Conservation (phyloP, 2,329 filamentous ascomycete species). For the Tolypocladium sp. region DNA sequence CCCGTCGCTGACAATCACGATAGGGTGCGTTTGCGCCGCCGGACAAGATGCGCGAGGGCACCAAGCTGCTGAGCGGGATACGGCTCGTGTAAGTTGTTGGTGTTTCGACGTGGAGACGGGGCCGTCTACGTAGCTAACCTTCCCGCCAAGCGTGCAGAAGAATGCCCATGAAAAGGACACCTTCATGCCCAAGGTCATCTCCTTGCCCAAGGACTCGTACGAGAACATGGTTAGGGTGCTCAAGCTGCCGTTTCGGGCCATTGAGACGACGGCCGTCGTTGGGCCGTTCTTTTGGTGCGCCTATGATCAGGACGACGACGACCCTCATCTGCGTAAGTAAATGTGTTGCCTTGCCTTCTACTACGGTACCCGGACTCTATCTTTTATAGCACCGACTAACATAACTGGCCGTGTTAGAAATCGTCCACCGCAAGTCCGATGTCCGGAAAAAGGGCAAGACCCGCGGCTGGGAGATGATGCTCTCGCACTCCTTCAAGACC, state of each 20-base stretch:
- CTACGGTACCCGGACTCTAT: neutral
- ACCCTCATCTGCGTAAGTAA: conserved; percentile 46
- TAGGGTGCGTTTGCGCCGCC: conserved; percentile 46
- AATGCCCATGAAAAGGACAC: conserved; percentile 48
- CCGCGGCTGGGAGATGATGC: conserved; percentile 55
- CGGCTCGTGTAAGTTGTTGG: conserved; percentile 40
- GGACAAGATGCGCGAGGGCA: conserved; percentile 28
- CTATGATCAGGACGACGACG: conserved; percentile 45
- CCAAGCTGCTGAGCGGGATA: conserved; percentile 39
- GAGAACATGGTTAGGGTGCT: conserved; percentile 45
- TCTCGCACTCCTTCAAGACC: conserved; percentile 46
- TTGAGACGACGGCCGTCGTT: conserved; percentile 50
- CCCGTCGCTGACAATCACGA: neutral
- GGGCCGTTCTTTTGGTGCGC: conserved; percentile 56
- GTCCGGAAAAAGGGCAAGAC: conserved; percentile 56
- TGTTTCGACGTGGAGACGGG: neutral
- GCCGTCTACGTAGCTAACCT: neutral
- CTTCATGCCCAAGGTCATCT: conserved; percentile 46
- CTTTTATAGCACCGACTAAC: neutral
- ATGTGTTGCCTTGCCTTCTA: neutral
- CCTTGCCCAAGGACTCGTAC: conserved; percentile 40
- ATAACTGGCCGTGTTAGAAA: conserved; percentile 30
- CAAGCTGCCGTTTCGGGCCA: conserved; percentile 44
- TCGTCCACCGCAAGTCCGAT: conserved; percentile 57
- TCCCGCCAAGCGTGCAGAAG: conserved; percentile 38